Conservation (phyloP, 2,329 filamentous ascomycete species). For the Magnaporthales sp. region DNA sequence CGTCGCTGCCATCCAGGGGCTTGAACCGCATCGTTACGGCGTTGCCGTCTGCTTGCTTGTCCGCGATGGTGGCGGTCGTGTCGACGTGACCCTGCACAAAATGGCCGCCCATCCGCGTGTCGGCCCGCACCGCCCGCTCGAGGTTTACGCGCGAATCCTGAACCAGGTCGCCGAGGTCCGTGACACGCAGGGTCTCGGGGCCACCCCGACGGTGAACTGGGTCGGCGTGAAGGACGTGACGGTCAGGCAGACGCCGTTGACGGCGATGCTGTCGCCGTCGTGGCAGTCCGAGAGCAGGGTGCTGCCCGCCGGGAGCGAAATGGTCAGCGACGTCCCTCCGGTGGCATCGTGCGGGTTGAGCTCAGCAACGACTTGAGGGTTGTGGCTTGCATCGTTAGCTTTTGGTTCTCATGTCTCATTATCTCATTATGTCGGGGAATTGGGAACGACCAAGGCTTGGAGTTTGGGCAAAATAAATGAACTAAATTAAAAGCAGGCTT, state of each 20-base stretch:
- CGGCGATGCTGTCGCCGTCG: slow-evolving; percentile 84
- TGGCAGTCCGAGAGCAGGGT: slow-evolving; percentile 76
- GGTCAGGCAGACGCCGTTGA: slow-evolving; percentile 95
- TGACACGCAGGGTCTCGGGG: slow-evolving; percentile 90
- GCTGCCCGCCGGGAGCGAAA: slow-evolving; percentile 57
- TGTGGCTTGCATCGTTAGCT: not conserved
- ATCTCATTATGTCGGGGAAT: not conserved
- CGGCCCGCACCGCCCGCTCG: slow-evolving; percentile 82
- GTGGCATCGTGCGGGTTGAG: slow-evolving; percentile 74
- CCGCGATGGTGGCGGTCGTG: slow-evolving; percentile 68
- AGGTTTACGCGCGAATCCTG: slow-evolving; percentile 72
- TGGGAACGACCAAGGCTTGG: not conserved
- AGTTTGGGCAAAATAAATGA: not conserved
- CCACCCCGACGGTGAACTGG: slow-evolving; percentile 84
- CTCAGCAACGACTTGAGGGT: slow-evolving; percentile 62
- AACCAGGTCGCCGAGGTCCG: slow-evolving; percentile 74
- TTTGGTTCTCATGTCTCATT: not conserved
- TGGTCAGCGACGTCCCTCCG: slow-evolving; percentile 84
- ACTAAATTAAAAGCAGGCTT: slow-evolving; percentile 11
- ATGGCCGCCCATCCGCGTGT: slow-evolving; percentile 95
- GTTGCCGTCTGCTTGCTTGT: slow-evolving; percentile 75
- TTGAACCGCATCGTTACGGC: slow-evolving; percentile 78
- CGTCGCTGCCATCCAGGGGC: slow-evolving; percentile 52
- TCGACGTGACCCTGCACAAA: slow-evolving; percentile 98
- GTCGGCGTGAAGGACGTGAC: slow-evolving; percentile 51